Evolutionary conservation across 2,329 filamentous ascomycete genomes (phyloP), one percentile per base, ranked within the genome.

Genomic region (Paraphaeosphaeria minitans): DNA sequence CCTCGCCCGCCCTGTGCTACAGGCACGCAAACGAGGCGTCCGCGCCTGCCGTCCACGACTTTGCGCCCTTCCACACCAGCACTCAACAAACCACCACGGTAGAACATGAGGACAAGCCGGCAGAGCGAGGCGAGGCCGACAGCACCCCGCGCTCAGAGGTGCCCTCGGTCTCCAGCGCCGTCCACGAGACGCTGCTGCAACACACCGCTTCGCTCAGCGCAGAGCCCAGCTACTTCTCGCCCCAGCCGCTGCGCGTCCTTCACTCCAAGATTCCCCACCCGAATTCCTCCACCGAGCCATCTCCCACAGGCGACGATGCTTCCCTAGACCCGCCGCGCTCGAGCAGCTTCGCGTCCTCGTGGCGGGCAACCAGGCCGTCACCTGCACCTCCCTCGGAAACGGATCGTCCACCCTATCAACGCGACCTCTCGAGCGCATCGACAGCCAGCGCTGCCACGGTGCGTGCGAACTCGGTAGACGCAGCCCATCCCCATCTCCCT

Each of bases 371-470:
- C 71, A 57, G 46, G 63, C 60, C 46, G 51, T 51, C 55, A n/a
- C 29, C 58, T 46, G 54, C 61, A 14, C 52, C 62, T n/a, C 49
- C 51, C 19, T 37, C 52, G 10, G 31, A 67, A 29, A 35, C 57
- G 35, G 71, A 73, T 55, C 78, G 78, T 56, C 80, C 78, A 45
- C 57, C 62, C 42, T 74, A 77, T 46, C 75, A 78, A 56, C 73
- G 78, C 62, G 78, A 80, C 57, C 56, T 76, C 43, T 80, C 79
- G 6, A 77, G 67, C 57, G 66, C 74, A 14, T 81, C 79, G 2
- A 79, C 75, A 22, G 68, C 77, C 55, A 81, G 78, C 67, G 74
- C 73, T 53, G 70, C 75, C 51, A 79, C 78, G 1, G 72, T 79
- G 54, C 79, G 78, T 42, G 75, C 76, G 27, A 63, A 66, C 53